A percentile compares a stretch with the other conserved stretches of the same genome.
These are phyloP conservation scores for Calonectria crousiana DNA, from an alignment of 2,329 filamentous ascomycete genomes.

Conservation along the genomic window DNA sequence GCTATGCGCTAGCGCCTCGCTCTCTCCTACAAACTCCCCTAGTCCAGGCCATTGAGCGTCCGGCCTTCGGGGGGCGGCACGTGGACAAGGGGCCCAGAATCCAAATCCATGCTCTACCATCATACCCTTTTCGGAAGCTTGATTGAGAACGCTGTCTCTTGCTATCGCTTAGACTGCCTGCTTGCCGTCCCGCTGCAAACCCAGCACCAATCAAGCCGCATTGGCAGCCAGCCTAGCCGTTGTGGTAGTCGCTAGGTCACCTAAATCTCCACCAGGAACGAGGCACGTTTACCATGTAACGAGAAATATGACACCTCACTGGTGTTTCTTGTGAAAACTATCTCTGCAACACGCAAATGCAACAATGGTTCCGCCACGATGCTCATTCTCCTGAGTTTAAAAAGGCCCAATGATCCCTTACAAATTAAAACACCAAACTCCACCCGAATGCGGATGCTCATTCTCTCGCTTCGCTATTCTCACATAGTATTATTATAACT, in stretches of 20 bases:
- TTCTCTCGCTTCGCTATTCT: neutral
- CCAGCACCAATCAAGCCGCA: neutral
- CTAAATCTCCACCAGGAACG: neutral
- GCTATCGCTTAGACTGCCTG: neutral
- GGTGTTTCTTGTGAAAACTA: neutral
- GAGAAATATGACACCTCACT: neutral
- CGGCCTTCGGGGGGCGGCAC: neutral
- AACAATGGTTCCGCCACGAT: neutral
- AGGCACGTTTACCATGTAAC: constrained; percentile 5
- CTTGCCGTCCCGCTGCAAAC: neutral
- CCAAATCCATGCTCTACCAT: constrained; percentile 8
- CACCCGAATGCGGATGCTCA: constrained; percentile 10
- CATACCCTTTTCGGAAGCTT: constrained; percentile 25
- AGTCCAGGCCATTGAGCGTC: neutral
- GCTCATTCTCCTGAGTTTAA: neutral
- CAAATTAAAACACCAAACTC: constrained; percentile 5
- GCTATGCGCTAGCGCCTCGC: neutral
- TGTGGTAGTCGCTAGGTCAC: neutral
- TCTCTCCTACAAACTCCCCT: neutral
- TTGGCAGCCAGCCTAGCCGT: neutral
- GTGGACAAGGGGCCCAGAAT: neutral
- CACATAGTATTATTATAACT: neutral
- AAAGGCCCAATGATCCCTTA: neutral
- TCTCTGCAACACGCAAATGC: neutral
- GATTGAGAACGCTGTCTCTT: constrained; percentile 24